Conservation (phyloP, 108 stramenopile genomes). For the Skeletonema menzelii region DNA sequence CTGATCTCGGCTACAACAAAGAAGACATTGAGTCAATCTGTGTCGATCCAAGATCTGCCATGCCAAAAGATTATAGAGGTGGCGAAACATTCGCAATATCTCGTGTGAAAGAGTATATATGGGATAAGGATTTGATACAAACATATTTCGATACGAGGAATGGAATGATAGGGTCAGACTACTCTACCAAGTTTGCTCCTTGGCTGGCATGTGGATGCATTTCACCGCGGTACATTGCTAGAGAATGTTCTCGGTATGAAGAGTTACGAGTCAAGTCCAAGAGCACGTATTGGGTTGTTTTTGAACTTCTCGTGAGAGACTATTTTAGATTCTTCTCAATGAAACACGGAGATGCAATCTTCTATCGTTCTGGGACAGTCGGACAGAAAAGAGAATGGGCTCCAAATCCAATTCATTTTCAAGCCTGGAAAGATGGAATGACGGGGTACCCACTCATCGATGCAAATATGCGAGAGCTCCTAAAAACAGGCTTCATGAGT, state of each 20-base stretch:
- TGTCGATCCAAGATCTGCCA: slow-evolving; percentile 57
- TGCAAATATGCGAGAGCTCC: slow-evolving; percentile 95
- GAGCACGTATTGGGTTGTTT: slow-evolving; percentile 92
- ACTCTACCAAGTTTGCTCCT: slow-evolving; percentile 89
- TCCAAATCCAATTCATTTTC: slow-evolving; percentile 40
- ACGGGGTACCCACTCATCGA: slow-evolving; percentile 88
- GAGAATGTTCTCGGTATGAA: slow-evolving; percentile 78
- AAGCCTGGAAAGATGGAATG: slow-evolving; percentile 69
- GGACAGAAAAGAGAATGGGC: slow-evolving; percentile 29
- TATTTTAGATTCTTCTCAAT: slow-evolving; percentile 81
- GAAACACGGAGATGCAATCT: slow-evolving; percentile 77
- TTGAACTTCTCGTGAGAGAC: slow-evolving; percentile 91
- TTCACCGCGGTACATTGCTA: slow-evolving; percentile 73
- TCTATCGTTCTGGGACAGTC: slow-evolving; percentile 68
- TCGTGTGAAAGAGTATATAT: slow-evolving; percentile 82
- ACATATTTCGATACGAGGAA: slow-evolving; percentile 92
- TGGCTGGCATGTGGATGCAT: slow-evolving; percentile 90
- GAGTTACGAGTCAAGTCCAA: slow-evolving; percentile 79
- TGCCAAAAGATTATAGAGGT: slow-evolving; percentile 63
- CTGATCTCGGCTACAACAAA: slow-evolving; percentile 62
- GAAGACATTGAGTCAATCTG: slow-evolving; percentile 44
- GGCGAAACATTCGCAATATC: slow-evolving; percentile 84
- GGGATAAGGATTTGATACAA: slow-evolving; percentile 73
- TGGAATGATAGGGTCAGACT: slow-evolving; percentile 87
- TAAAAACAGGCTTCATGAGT: slow-evolving; percentile 88